Percentiles rank a stretch among this genome's conserved stretches.
Evolutionary conservation across 2,329 filamentous ascomycete species (phyloP).

Genomic region (Pseudopithomyces chartarum): DNA sequence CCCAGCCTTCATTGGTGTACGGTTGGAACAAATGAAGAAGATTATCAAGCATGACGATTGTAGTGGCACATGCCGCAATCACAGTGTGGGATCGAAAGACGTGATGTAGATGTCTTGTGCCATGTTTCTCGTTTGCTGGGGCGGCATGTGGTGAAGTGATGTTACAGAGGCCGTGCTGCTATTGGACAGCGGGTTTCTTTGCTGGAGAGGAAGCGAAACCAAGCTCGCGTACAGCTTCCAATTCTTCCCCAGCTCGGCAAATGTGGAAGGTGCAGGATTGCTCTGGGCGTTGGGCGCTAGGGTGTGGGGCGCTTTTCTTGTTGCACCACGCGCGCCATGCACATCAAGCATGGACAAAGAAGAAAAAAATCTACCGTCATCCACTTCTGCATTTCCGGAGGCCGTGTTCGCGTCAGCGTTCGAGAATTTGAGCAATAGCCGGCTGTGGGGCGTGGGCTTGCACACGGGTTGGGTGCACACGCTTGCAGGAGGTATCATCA

Average conservation of each 20-base stretch:
- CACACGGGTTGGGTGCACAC: not conserved
- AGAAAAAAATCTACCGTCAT: not conserved
- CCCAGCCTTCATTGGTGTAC: not conserved
- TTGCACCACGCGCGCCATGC: not conserved
- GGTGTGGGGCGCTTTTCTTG: not conserved
- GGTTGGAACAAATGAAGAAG: not conserved
- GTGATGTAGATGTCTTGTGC: not conserved
- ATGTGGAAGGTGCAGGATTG: slow-evolving; percentile 1
- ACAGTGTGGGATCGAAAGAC: not conserved
- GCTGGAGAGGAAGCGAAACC: not conserved
- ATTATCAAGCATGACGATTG: not conserved
- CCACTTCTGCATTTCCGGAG: not conserved
- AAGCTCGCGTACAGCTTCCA: not conserved
- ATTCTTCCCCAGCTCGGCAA: not conserved
- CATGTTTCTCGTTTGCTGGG: not conserved
- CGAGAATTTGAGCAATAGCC: not conserved
- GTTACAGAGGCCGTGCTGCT: not conserved
- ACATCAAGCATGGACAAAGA: not conserved
- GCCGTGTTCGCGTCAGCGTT: not conserved
- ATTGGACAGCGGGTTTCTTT: not conserved
- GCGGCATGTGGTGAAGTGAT: slow-evolving; percentile 1
- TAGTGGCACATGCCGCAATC: not conserved
- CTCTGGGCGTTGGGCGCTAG: not conserved
- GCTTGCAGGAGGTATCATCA: not conserved
- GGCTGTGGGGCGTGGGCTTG: not conserved